phyloP scores from a whole-genome alignment of 768 basidiomycete species.

The Phylloporus sp. region DNA sequence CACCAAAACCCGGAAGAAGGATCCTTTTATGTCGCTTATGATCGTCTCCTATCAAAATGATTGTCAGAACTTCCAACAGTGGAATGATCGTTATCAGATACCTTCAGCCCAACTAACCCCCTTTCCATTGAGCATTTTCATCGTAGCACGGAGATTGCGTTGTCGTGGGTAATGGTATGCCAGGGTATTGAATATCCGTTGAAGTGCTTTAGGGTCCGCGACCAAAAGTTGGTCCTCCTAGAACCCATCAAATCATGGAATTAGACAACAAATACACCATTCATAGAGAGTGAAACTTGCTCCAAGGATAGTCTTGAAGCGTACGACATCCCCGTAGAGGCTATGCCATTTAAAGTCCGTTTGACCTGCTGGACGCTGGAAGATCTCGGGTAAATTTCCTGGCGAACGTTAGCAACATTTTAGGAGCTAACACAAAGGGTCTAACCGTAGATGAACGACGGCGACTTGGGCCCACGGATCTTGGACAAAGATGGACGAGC shows the following conservation, averaged over 20 bases:
- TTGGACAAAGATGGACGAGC: slow-evolving; percentile 11
- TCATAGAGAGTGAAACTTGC: slow-evolving; percentile 7
- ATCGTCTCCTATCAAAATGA: slow-evolving; percentile 28
- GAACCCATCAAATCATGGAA: slow-evolving; percentile 8
- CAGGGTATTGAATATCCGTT: slow-evolving; percentile 34
- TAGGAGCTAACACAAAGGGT: neutral
- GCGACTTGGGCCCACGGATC: slow-evolving; percentile 18
- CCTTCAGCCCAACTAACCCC: slow-evolving; percentile 42
- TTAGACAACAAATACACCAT: neutral
- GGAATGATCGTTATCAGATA: slow-evolving; percentile 5
- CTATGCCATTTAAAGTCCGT: slow-evolving; percentile 30
- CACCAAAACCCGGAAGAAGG: slow-evolving; percentile 55
- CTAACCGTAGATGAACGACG: slow-evolving; percentile 20
- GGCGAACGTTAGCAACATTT: slow-evolving; percentile 20
- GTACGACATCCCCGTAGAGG: slow-evolving; percentile 28
- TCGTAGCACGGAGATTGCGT: slow-evolving; percentile 19
- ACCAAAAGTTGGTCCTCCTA: slow-evolving; percentile 46
- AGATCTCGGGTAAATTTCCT: slow-evolving; percentile 31
- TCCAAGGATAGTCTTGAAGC: slow-evolving; percentile 27
- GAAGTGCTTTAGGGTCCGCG: slow-evolving; percentile 46
- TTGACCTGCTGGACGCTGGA: slow-evolving; percentile 24
- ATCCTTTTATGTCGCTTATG: slow-evolving; percentile 54
- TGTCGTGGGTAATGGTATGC: slow-evolving; percentile 42
- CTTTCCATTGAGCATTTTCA: slow-evolving; percentile 25
- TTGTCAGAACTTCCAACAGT: slow-evolving; percentile 9